Base-by-base conservation (phyloP, 805 yeast genomes). In the Saccharomyces paradoxus region DNA sequence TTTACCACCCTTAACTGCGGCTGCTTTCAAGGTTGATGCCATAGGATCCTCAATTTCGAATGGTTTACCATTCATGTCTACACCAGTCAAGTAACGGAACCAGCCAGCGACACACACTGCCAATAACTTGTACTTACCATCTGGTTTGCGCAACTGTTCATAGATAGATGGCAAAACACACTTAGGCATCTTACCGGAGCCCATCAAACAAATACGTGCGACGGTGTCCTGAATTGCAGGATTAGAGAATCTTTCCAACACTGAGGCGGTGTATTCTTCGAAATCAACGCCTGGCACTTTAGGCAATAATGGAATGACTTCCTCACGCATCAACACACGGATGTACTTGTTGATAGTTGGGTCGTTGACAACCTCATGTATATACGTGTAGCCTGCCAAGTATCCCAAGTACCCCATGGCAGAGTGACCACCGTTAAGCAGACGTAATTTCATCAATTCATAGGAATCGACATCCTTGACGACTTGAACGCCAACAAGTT, bases 111-210 rank as follows among this genome's bases (percentile, higher is more conserved):
- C 53, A 31, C 55, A 32, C 26, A 53, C 24, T n/a, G 53, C 31
- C 49, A 53, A 30, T 13, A 53, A 41, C 21, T 44, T 29, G 32
- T 41, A 53, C 46, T 53, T 50, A 13, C 47, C 47, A 17, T 53
- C 26, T 31, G 50, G 46, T 29, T 22, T 50, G 7, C 50, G 50
- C 28, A 53, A 26, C 41, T 53, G 53, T 50, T 53, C 55, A 14
- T 41, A 50, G 28, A 53, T 53, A 9, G 55, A 53, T 14, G 55
- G 55, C 26, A 53, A 31, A 46, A 53, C 53, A n/a, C 50, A 53
- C 41, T 53, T 53, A 4, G 55, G 55, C 55, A 53, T 53, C 32
- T 53, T 53, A 24, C 55, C 55, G n/a, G 55, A 53, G n/a, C 55
- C 55, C 55, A 53, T 53, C 44, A 50, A 28, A 31, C 55, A 53